Percentiles rank a stretch among this genome's conserved stretches.
Conservation (phyloP, 148 eudicot species). For the Rhododendron griersonianum region DNA sequence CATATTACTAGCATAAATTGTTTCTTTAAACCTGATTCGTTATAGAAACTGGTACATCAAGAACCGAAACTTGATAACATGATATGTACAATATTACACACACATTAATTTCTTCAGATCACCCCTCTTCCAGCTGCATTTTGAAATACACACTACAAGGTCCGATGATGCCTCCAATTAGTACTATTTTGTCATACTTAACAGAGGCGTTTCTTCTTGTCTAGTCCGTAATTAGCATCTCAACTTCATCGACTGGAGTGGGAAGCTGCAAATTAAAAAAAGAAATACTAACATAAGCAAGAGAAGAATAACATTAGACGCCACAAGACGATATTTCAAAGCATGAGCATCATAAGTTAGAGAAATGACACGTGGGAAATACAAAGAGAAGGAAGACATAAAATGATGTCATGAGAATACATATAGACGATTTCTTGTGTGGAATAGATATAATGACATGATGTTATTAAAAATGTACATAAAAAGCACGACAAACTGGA, state of each 20-base stretch:
- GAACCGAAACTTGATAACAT: background rate
- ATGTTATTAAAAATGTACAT: background rate
- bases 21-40: background rate
- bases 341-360: background rate
- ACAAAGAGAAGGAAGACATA: background rate
- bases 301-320: background rate
- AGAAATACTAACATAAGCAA: background rate
- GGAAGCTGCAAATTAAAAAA: slow-evolving; percentile 40
- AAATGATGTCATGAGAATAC: background rate
- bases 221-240: slow-evolving; percentile 62
- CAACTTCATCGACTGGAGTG: slow-evolving; percentile 37
- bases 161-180: background rate
- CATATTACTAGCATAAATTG: background rate
- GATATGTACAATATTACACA: background rate
- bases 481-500: background rate
- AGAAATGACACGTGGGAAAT: background rate
- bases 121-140: slow-evolving; percentile 10
- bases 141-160: background rate
- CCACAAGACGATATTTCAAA: background rate
- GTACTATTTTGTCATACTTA: background rate
- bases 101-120: slow-evolving; percentile 1
- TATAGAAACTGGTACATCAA: background rate
- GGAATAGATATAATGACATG: background rate
- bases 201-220: background rate
- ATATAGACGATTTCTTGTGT: background rate